Evolutionary conservation across 345 rosid genomes (phyloP).

Genomic region (Hibiscus mutabilis): DNA sequence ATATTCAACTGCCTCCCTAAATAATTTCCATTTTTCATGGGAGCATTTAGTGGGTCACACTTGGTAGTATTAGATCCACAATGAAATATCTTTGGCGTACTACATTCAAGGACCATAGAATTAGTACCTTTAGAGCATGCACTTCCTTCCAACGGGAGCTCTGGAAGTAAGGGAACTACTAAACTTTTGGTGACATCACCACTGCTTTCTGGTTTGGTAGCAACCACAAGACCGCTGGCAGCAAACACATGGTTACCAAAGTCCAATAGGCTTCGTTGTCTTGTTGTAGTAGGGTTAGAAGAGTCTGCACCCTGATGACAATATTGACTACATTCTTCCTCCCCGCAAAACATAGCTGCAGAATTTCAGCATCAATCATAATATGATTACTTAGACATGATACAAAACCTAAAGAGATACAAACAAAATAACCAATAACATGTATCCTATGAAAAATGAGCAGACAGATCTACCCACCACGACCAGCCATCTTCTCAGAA

Average conservation of each 20-base stretch:
- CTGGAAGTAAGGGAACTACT: constrained; percentile 9
- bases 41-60: constrained; percentile 11
- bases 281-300: constrained; percentile 14
- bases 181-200: constrained; percentile 12
- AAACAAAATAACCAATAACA: background rate
- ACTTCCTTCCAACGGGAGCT: constrained; percentile 14
- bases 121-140: constrained; percentile 12
- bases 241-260: constrained; percentile 14
- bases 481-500: constrained; percentile 25
- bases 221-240: constrained; percentile 2
- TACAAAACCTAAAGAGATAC: background rate
- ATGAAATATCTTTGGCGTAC: constrained; percentile 15
- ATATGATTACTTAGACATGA: constrained; percentile 11
- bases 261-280: constrained; percentile 21
- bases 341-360: constrained; percentile 27
- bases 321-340: constrained; percentile 21
- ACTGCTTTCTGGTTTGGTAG: constrained; percentile 9
- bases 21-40: constrained; percentile 15
- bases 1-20: constrained; percentile 15
- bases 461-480: constrained; percentile 25
- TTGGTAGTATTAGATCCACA: constrained; percentile 23
- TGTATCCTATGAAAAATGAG: background rate
- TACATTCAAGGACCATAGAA: constrained; percentile 10
- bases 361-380: constrained; percentile 19
- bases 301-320: constrained; percentile 18